Base-by-base conservation (phyloP, 192 early-diverging fungal species). In the Gigaspora rosea region DNA sequence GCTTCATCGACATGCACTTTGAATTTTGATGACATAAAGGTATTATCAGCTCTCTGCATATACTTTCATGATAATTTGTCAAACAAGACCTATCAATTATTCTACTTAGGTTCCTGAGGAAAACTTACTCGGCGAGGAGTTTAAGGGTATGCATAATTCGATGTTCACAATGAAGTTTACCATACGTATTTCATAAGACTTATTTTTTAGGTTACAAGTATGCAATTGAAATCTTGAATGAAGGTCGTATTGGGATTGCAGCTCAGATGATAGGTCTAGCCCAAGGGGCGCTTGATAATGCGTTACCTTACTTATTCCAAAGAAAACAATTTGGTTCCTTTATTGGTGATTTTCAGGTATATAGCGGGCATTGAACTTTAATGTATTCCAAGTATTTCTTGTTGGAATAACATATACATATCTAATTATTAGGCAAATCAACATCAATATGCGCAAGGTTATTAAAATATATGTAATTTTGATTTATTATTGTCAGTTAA, bases 261-360 rank as follows among this genome's bases (percentile, higher is more conserved):
- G 97, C 96, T 18, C 97, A 98, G 82, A 98, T 99, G 97, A 82
- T 98, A 47, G 97, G 97, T 59, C 82, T 96, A 50, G 96, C 97
- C 11, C 96, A 97, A 84, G 97, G 97, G 52, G 95, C 92, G 15
- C 93, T 90, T 73, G 96, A 99, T 82, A 80, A 85, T 58, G 92
- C 93, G 12, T 74, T 98, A 80, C 94, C 94, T 18, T 99, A 99
- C 83, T 85, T 94, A 76, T 94, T 96, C 85, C 90, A 99, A 87
- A 89, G 97, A 78, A 95, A 97, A 88, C 95, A 96, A 88, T 99
- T 99, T 78, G 92, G 92, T 32, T 76, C 85, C 61, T 75, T 73
- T 20, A 93, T 99, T 63, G 96, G 92, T 71, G 88, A 89, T 73
- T 99, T 99, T 91, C 97, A 94, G 87, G 90, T 76, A 56, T 54